phyloP scores from a whole-genome alignment of 2,329 filamentous ascomycete species.

The Monosporascus sp. region DNA sequence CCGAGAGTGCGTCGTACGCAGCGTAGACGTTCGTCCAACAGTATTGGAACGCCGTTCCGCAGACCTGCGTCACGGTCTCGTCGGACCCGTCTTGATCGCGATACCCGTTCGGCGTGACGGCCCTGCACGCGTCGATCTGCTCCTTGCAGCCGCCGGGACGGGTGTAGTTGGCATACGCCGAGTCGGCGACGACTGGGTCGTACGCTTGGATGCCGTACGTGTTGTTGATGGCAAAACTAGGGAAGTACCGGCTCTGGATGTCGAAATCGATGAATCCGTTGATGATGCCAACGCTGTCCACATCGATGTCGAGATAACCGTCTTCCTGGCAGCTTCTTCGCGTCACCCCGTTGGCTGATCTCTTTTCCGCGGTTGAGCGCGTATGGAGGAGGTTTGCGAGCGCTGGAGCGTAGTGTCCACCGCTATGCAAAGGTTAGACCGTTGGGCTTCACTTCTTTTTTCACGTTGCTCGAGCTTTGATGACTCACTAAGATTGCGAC shows the following conservation, averaged over 20 bases:
- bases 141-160: slow-evolving; percentile 6
- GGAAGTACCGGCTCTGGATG: slow-evolving; percentile 1
- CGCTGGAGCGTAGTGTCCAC: slow-evolving; percentile 12
- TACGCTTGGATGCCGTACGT: slow-evolving; percentile 6
- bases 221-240: slow-evolving; percentile 6
- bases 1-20: slow-evolving; percentile 7
- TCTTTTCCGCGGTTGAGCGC: background rate
- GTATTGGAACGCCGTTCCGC: slow-evolving; percentile 1
- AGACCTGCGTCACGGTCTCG: background rate
- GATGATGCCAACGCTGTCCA: slow-evolving; percentile 10
- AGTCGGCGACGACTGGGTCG: background rate
- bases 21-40: slow-evolving; percentile 5
- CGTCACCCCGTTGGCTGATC: background rate
- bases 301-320: slow-evolving; percentile 6
- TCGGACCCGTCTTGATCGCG: slow-evolving; percentile 26
- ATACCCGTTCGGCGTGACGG: slow-evolving; percentile 33
- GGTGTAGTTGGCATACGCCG: background rate
- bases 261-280: slow-evolving; percentile 7
- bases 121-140: slow-evolving; percentile 2
- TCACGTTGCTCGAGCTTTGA: background rate
- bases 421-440: slow-evolving; percentile 4
- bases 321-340: background rate
- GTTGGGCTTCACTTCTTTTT: background rate
- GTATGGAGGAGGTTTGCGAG: slow-evolving; percentile 10
- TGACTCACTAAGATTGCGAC: slow-evolving; percentile 28